Evolutionary conservation across 352 stramenopile genomes (phyloP).

Genomic region (Phytophthora citricola): DNA sequence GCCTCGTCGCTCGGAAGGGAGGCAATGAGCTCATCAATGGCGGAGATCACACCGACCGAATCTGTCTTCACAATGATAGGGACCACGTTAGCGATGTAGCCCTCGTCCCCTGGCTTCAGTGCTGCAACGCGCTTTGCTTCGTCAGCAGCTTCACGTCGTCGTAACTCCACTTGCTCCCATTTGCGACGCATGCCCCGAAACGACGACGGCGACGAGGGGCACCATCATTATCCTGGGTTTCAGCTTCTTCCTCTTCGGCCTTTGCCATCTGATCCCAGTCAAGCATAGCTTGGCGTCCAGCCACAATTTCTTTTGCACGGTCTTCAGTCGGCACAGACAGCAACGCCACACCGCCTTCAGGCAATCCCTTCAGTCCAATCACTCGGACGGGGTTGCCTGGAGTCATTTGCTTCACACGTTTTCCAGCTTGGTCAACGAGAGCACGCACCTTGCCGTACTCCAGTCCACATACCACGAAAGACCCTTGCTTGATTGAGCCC

Average conservation of each 20-base stretch:
- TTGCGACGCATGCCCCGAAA: constrained; percentile 63
- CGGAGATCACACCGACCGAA: constrained; percentile 96
- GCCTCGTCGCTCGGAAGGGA: constrained; percentile 73
- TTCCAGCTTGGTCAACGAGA: constrained; percentile 70
- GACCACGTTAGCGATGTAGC: constrained; percentile 93
- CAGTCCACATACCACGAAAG: constrained; percentile 95
- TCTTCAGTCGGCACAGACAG: constrained; percentile 80
- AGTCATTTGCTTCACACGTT: constrained; percentile 89
- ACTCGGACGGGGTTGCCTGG: constrained; percentile 93
- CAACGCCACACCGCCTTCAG: constrained; percentile 80
- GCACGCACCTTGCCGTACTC: constrained; percentile 94
- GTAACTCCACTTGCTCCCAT: constrained; percentile 72
- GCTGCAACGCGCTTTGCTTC: constrained; percentile 74
- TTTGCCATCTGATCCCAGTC: constrained; percentile 79
- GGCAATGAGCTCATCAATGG: constrained; percentile 87
- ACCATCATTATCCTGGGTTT: constrained; percentile 34
- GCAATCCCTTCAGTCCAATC: constrained; percentile 85
- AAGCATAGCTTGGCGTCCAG: constrained; percentile 72
- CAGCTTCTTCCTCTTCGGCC: constrained; percentile 61
- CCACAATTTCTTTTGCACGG: constrained; percentile 79
- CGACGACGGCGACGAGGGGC: constrained; percentile 47
- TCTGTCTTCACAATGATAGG: constrained; percentile 99
- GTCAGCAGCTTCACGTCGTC: constrained; percentile 67
- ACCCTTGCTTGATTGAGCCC: constrained; percentile 95
- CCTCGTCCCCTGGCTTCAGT: constrained; percentile 74